Conservation (phyloP, 2,329 filamentous ascomycete genomes). For the Pyrenochaeta sp. region DNA sequence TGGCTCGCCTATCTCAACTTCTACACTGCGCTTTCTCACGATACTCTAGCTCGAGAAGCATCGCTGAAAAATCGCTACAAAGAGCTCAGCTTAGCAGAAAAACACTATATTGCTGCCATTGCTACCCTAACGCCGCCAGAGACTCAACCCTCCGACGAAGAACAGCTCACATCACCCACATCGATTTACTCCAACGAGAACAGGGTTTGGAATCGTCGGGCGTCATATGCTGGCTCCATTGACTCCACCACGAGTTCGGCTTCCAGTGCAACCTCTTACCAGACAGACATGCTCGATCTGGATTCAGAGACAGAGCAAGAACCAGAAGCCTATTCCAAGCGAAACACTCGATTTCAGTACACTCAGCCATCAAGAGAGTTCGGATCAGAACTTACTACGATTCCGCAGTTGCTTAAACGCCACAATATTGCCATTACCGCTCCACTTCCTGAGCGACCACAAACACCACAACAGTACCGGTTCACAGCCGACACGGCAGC, state of each 20-base stretch:
- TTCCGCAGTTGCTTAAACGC: slow-evolving; percentile 4
- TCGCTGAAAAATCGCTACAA: slow-evolving; percentile 38
- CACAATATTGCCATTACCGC: slow-evolving; percentile 10
- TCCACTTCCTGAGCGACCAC: slow-evolving; percentile 8
- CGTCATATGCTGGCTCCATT: slow-evolving; percentile 29
- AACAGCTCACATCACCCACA: slow-evolving; percentile 25
- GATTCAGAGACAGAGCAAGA: not conserved
- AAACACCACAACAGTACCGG: slow-evolving; percentile 21
- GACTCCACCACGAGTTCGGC: slow-evolving; percentile 27
- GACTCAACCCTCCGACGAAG: slow-evolving; percentile 21
- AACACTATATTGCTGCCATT: slow-evolving; percentile 45
- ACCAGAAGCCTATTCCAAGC: slow-evolving; percentile 9
- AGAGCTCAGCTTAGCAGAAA: slow-evolving; percentile 45
- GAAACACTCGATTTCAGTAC: not conserved
- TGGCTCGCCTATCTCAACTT: slow-evolving; percentile 48
- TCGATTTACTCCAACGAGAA: slow-evolving; percentile 27
- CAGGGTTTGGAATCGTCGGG: slow-evolving; percentile 12
- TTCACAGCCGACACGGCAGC: slow-evolving; percentile 35
- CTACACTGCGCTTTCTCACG: slow-evolving; percentile 49
- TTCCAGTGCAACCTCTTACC: slow-evolving; percentile 33
- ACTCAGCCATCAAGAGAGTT: slow-evolving; percentile 3
- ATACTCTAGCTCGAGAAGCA: slow-evolving; percentile 47
- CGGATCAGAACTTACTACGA: not conserved
- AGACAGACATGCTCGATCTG: slow-evolving; percentile 14
- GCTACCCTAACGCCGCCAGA: slow-evolving; percentile 22